Percentiles rank a stretch among this genome's conserved stretches.
These are phyloP conservation scores for Paracoccidioides brasiliensis DNA, from an alignment of 2,329 filamentous ascomycete species.

Conservation along the genomic window DNA sequence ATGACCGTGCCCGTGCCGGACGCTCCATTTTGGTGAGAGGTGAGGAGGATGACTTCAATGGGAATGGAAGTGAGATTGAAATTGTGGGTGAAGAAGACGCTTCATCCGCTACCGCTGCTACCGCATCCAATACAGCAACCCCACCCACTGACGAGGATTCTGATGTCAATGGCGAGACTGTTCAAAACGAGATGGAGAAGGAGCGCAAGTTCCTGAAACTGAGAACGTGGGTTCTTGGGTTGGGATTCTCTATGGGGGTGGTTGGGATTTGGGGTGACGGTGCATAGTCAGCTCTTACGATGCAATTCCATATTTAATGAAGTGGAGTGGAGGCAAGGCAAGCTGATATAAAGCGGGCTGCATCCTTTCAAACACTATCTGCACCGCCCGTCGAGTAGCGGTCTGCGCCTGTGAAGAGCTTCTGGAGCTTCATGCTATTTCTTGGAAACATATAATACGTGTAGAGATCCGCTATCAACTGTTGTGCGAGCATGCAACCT, in stretches of 20 bases:
- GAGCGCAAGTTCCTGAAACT: conserved; percentile 28
- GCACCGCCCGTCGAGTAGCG: background rate
- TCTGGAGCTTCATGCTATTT: background rate
- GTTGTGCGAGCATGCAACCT: background rate
- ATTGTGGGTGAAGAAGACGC: conserved; percentile 10
- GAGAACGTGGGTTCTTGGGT: conserved; percentile 27
- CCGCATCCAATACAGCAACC: background rate
- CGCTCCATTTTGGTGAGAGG: background rate
- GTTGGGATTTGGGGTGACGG: conserved; percentile 38
- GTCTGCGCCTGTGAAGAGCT: background rate
- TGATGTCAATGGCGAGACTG: conserved; percentile 34
- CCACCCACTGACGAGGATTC: conserved; percentile 12
- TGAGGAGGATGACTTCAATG: conserved; percentile 11
- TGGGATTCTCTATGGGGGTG: conserved; percentile 34
- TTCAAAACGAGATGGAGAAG: conserved; percentile 31
- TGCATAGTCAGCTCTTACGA: conserved; percentile 12
- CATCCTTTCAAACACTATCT: background rate
- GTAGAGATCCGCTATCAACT: background rate
- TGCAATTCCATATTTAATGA: background rate
- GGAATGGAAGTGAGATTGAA: conserved; percentile 11
- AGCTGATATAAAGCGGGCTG: background rate
- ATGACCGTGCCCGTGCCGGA: background rate
- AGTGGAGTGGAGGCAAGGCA: background rate
- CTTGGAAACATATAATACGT: background rate
- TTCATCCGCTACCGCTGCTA: conserved; percentile 2